Evolutionary conservation across 345 rosid species (phyloP).

Genomic region (Laguncularia racemosa): DNA sequence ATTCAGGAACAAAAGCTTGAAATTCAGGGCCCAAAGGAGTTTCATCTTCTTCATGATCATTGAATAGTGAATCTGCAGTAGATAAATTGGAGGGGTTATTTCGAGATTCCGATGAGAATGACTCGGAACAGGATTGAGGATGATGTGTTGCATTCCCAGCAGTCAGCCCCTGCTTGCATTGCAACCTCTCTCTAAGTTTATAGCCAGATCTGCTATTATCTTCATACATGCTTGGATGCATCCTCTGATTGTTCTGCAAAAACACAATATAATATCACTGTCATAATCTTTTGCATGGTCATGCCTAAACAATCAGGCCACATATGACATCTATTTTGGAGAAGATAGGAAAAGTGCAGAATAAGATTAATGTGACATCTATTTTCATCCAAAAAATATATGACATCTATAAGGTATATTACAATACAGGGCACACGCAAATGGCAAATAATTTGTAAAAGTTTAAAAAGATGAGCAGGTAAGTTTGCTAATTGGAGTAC

Average conservation of each 20-base stretch:
- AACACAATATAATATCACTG: constrained; percentile 6
- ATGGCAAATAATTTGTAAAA: too few relatives aligned
- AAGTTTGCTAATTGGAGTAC: too few relatives aligned
- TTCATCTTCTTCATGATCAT: constrained; percentile 12
- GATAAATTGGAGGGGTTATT: constrained; percentile 10
- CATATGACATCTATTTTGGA: constrained; percentile 13
- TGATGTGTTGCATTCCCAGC: constrained; percentile 5
- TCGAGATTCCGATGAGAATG: constrained; percentile 1
- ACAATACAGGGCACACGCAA: too few relatives aligned
- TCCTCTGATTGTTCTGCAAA: constrained; percentile 48
- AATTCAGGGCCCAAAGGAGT: constrained; percentile 40
- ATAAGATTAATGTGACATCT: too few relatives aligned
- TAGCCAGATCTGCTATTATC: constrained; percentile 10
- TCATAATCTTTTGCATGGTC: not conserved
- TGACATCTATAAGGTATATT: too few relatives aligned
- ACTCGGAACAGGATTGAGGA: constrained; percentile 8
- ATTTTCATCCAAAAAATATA: too few relatives aligned
- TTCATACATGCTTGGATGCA: constrained; percentile 54
- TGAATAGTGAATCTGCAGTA: constrained; percentile 6
- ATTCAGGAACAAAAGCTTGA: constrained; percentile 67
- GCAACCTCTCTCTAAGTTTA: constrained; percentile 10
- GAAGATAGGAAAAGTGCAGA: too few relatives aligned
- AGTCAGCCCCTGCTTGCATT: constrained; percentile 23
- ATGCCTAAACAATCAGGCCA: not conserved
- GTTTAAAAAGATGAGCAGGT: too few relatives aligned